These are phyloP conservation scores for Fusarium tuaranense DNA, from an alignment of 2,329 filamentous ascomycete species.

Conservation along the genomic window DNA sequence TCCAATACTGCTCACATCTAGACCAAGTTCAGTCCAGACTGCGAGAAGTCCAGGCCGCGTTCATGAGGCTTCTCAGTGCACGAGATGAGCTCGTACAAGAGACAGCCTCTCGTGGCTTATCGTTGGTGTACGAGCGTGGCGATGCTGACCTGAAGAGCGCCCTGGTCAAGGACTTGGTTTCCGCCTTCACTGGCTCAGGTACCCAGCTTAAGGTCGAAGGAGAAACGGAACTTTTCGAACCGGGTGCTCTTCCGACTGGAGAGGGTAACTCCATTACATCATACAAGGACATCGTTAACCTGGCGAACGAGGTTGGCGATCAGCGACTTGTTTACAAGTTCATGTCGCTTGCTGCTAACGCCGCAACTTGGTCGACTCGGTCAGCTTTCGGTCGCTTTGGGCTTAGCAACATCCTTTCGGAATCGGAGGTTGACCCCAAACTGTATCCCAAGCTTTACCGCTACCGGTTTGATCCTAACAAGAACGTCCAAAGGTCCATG, in stretches of 20 bases:
- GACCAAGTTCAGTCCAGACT: slow-evolving; percentile 78
- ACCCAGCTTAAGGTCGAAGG: slow-evolving; percentile 84
- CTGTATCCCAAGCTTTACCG: slow-evolving; percentile 95
- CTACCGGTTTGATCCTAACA: slow-evolving; percentile 95
- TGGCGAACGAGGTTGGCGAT: slow-evolving; percentile 97
- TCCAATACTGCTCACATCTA: slow-evolving; percentile 90
- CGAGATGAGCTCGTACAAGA: slow-evolving; percentile 96
- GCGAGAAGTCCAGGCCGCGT: slow-evolving; percentile 84
- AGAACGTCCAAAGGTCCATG: slow-evolving; percentile 94
- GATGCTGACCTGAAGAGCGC: slow-evolving; percentile 83
- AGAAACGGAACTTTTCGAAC: slow-evolving; percentile 94
- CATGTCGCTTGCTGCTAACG: slow-evolving; percentile 96
- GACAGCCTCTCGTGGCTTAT: slow-evolving; percentile 88
- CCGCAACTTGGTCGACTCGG: slow-evolving; percentile 96
- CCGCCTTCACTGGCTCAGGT: slow-evolving; percentile 85
- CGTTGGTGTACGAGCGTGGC: slow-evolving; percentile 94
- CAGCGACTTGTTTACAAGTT: slow-evolving; percentile 98
- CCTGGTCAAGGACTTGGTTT: slow-evolving; percentile 87
- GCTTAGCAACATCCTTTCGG: slow-evolving; percentile 89
- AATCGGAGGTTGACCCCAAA: slow-evolving; percentile 89
- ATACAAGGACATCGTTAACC: slow-evolving; percentile 95
- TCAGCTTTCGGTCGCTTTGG: slow-evolving; percentile 96
- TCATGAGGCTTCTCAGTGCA: slow-evolving; percentile 87
- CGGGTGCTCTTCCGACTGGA: slow-evolving; percentile 88
- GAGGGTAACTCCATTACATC: slow-evolving; percentile 92